Percentiles rank a stretch among this genome's conserved stretches.
These are phyloP conservation scores for Hypocreales sp. DNA, from an alignment of 2,329 filamentous ascomycete species.

Conservation along the genomic window DNA sequence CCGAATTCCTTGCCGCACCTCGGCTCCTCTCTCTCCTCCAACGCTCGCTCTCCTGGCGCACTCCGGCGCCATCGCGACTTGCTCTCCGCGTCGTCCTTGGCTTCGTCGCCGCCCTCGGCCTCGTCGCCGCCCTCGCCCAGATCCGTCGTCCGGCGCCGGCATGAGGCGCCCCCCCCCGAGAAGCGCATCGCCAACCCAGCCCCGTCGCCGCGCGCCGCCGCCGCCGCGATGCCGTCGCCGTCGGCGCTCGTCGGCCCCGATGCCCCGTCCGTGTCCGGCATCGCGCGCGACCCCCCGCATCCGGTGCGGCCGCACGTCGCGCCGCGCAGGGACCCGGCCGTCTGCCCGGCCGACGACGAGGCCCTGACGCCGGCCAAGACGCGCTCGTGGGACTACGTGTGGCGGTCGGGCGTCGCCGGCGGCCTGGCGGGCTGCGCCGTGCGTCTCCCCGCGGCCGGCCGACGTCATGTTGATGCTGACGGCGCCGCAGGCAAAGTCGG, in stretches of 20 bases:
- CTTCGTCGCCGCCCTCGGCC: no score
- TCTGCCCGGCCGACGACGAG: slow-evolving; percentile 36
- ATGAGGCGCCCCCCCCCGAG: no score
- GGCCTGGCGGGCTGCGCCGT: slow-evolving; percentile 87
- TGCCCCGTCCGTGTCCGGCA: slow-evolving; percentile 38
- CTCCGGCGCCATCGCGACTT: no score
- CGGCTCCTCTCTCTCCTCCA: no score
- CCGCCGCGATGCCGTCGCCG: slow-evolving; percentile 32
- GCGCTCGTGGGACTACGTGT: slow-evolving; percentile 67
- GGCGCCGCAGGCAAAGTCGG: slow-evolving; percentile 63
- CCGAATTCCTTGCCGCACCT: no score
- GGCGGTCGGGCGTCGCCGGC: slow-evolving; percentile 72
- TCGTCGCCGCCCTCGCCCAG: no score
- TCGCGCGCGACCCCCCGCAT: slow-evolving; percentile 20
- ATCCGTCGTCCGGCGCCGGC: slow-evolving; percentile 1
- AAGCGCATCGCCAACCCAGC: no score
- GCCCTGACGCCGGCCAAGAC: slow-evolving; percentile 27
- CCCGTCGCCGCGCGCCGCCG: neutral
- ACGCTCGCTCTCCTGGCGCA: no score
- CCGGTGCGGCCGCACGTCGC: slow-evolving; percentile 13
- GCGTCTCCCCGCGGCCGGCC: no score
- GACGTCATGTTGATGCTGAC: slow-evolving; percentile 3
- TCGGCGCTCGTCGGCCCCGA: slow-evolving; percentile 37
- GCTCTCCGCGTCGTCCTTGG: no score
- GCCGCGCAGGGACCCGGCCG: slow-evolving; percentile 18